These are phyloP conservation scores for Calvatia gigantea DNA, from an alignment of 768 basidiomycete genomes.

Conservation along the genomic window DNA sequence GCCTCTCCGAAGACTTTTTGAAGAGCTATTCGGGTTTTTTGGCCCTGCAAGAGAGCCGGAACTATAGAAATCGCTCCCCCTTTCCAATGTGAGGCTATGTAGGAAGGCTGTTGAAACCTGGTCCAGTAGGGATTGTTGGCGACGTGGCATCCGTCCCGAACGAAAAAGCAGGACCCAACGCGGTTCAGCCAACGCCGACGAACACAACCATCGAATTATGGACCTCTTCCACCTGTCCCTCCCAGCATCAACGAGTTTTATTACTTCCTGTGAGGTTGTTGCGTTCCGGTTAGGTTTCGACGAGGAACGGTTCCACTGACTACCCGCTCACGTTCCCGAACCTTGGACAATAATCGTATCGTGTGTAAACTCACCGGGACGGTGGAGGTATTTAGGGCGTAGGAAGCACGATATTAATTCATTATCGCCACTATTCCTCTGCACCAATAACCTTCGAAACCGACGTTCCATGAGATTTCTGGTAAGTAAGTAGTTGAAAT, in stretches of 20 bases:
- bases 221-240: neutral
- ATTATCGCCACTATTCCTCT: neutral
- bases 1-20: too few relatives aligned
- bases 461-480: neutral
- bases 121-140: too few relatives aligned
- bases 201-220: neutral
- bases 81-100: too few relatives aligned
- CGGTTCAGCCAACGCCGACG: too few relatives aligned
- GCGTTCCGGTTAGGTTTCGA: neutral
- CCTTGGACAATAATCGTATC: neutral
- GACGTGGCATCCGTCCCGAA: too few relatives aligned
- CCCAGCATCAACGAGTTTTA: neutral
- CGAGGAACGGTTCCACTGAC: too few relatives aligned
- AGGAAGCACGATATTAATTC: neutral
- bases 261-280: neutral
- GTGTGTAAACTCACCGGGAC: neutral
- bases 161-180: too few relatives aligned
- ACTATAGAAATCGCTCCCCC: too few relatives aligned
- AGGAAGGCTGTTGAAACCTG: too few relatives aligned
- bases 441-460: neutral
- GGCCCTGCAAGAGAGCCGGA: too few relatives aligned
- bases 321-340: too few relatives aligned
- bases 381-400: neutral
- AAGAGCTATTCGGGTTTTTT: too few relatives aligned
- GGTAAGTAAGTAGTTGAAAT: neutral